Evolutionary conservation across 148 eudicot species (phyloP).

Genomic region (Spergularia bocconei): DNA sequence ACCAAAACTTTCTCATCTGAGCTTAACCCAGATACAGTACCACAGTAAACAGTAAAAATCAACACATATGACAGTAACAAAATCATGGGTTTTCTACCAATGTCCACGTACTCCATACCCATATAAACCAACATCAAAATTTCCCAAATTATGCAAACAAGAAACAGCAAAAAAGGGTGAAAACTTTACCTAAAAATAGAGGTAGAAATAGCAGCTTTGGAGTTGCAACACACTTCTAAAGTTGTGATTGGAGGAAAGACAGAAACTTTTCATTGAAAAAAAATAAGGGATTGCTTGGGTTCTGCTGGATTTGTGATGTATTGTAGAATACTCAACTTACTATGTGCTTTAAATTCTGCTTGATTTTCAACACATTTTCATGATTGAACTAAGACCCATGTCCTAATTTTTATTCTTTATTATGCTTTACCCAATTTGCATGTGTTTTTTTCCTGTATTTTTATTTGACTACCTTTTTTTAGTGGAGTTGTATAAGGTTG

Average conservation of each 20-base stretch:
- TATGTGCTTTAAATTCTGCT: not conserved
- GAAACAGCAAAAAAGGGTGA: not conserved
- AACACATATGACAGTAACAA: slow-evolving; percentile 13
- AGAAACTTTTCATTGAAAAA: not conserved
- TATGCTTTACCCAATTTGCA: no score
- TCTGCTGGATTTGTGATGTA: not conserved
- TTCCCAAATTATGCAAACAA: not conserved
- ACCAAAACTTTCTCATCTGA: slow-evolving; percentile 58
- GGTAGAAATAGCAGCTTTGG: slow-evolving; percentile 9
- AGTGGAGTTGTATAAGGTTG: not conserved
- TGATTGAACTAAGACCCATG: not conserved
- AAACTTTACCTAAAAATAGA: slow-evolving; percentile 19
- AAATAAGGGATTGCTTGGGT: not conserved
- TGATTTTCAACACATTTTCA: slow-evolving; percentile 13
- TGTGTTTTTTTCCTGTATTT: not conserved
- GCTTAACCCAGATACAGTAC: slow-evolving; percentile 37
- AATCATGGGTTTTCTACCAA: slow-evolving; percentile 6
- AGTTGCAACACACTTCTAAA: not conserved
- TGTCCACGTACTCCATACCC: slow-evolving; percentile 4
- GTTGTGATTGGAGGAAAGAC: not conserved
- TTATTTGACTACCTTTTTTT: not conserved
- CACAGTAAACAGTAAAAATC: slow-evolving; percentile 3
- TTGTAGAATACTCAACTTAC: no score
- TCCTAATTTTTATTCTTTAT: not conserved
- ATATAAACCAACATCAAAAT: not conserved